Conservation (phyloP, 1,139 yeast genomes). For the Yamadazyma dendronema region DNA sequence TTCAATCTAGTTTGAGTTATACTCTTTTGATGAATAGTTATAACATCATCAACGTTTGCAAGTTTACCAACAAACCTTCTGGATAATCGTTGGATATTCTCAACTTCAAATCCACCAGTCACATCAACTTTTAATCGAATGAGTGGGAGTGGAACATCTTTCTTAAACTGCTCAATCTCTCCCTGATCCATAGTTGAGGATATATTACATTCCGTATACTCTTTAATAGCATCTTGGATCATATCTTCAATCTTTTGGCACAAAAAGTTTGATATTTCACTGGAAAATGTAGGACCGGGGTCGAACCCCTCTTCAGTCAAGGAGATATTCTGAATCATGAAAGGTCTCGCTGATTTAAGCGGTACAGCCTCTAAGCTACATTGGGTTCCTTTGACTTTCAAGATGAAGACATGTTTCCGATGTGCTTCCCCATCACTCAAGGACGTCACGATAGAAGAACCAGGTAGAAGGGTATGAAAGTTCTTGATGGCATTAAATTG, state of each 20-base stretch:
- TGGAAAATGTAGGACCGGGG: conserved; percentile 64
- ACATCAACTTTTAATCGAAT: conserved; percentile 84
- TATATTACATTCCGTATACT: conserved; percentile 44
- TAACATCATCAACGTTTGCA: conserved; percentile 85
- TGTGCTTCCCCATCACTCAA: conserved; percentile 82
- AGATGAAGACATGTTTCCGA: conserved; percentile 69
- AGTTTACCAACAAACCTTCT: conserved; percentile 87
- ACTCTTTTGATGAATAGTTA: conserved; percentile 60
- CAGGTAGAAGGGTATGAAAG: conserved; percentile 86
- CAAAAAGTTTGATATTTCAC: conserved; percentile 61
- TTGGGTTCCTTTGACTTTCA: conserved; percentile 59
- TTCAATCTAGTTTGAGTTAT: conserved; percentile 25
- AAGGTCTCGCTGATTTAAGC: conserved; percentile 78
- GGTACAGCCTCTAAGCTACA: conserved; percentile 66
- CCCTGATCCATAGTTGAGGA: conserved; percentile 15
- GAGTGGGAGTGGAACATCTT: conserved; percentile 64
- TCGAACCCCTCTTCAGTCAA: conserved; percentile 54
- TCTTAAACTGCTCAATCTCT: conserved; percentile 3
- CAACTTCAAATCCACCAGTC: conserved; percentile 87
- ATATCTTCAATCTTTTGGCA: conserved; percentile 63
- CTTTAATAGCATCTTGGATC: conserved; percentile 53
- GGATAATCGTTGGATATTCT: conserved; percentile 85
- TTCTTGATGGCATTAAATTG: conserved; percentile 62
- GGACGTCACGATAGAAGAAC: conserved; percentile 92
- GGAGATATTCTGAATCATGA: conserved; percentile 65